Evolutionary conservation across 1,284 basidiomycete genomes (phyloP).

Genomic region (Puccinia polysora): DNA sequence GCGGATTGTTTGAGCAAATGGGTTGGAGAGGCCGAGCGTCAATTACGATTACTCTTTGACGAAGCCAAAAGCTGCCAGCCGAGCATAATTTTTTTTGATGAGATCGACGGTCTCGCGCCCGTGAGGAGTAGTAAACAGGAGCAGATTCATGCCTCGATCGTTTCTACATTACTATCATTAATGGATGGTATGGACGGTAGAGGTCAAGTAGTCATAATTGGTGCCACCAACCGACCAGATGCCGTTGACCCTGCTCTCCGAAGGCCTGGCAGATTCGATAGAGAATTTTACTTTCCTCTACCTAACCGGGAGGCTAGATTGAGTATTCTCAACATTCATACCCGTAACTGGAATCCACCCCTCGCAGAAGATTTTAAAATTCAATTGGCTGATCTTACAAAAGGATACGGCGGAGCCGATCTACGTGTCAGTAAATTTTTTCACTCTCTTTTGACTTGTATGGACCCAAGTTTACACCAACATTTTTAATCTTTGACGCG

Average conservation of each 20-base stretch:
- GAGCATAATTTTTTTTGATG: conserved; percentile 94
- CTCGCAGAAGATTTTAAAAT: conserved; percentile 62
- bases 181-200: conserved; percentile 99
- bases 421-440: conserved; percentile 64
- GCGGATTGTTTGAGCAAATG: conserved; percentile 97
- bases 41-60: conserved; percentile 90
- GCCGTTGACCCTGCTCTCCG: conserved; percentile 92
- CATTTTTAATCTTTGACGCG: conserved; percentile 19
- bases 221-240: conserved; percentile 95
- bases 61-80: conserved; percentile 90
- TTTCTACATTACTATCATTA: conserved; percentile 87
- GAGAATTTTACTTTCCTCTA: conserved; percentile 96
- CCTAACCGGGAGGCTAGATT: conserved; percentile 78
- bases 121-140: conserved; percentile 97
- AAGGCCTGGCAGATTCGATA: conserved; percentile 90
- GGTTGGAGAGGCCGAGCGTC: conserved; percentile 98
- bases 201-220: conserved; percentile 91
- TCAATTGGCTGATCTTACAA: conserved; percentile 80
- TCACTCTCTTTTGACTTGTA: conserved; percentile 1
- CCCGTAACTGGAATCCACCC: conserved; percentile 82
- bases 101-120: conserved; percentile 96
- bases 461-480: conserved; percentile 15
- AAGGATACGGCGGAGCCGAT: conserved; percentile 97
- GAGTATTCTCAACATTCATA: conserved; percentile 88
- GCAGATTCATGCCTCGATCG: conserved; percentile 97